A percentile compares a stretch with the other conserved stretches of the same genome.
Conservation (phyloP, 805 yeast genomes). For the Maudiozyma barnettii region DNA sequence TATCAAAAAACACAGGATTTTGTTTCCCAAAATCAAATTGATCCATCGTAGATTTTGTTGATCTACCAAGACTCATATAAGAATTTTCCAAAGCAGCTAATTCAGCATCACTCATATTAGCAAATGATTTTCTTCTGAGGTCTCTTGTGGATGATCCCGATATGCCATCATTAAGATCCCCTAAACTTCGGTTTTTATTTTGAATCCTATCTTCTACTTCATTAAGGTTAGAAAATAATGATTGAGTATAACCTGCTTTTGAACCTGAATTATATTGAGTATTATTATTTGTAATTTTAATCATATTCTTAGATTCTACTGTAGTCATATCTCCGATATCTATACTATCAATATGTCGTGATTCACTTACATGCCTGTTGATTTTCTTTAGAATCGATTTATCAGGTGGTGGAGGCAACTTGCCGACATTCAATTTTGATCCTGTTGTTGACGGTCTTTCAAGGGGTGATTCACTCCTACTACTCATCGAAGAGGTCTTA, state of each 20-base stretch:
- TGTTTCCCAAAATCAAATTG: constrained; percentile 27
- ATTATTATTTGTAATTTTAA: constrained; percentile 17
- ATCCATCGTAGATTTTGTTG: constrained; percentile 15
- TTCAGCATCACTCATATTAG: constrained; percentile 28
- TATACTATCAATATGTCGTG: constrained; percentile 10
- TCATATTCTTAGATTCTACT: constrained; percentile 14
- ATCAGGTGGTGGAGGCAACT: constrained; percentile 24
- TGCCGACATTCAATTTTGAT: background rate
- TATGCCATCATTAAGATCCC: background rate
- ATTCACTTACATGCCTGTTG: constrained; percentile 11
- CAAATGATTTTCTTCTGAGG: constrained; percentile 21
- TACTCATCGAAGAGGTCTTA: constrained; percentile 1
- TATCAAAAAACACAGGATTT: constrained; percentile 12
- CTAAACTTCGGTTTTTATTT: constrained; percentile 1
- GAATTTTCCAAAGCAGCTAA: constrained; percentile 22
- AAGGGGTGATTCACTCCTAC: constrained; percentile 13
- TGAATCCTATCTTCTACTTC: constrained; percentile 28
- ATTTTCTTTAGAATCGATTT: constrained; percentile 11
- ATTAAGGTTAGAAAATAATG: constrained; percentile 26
- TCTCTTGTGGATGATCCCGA: background rate
- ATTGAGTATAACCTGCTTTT: constrained; percentile 22
- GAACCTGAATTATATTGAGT: constrained; percentile 28
- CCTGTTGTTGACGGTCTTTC: background rate
- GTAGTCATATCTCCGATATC: constrained; percentile 19
- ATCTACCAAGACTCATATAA: constrained; percentile 20